Percentiles rank a stretch among this genome's conserved stretches.
These are phyloP conservation scores for Lumnitzera littorea DNA, from an alignment of 345 rosid species.

Conservation along the genomic window DNA sequence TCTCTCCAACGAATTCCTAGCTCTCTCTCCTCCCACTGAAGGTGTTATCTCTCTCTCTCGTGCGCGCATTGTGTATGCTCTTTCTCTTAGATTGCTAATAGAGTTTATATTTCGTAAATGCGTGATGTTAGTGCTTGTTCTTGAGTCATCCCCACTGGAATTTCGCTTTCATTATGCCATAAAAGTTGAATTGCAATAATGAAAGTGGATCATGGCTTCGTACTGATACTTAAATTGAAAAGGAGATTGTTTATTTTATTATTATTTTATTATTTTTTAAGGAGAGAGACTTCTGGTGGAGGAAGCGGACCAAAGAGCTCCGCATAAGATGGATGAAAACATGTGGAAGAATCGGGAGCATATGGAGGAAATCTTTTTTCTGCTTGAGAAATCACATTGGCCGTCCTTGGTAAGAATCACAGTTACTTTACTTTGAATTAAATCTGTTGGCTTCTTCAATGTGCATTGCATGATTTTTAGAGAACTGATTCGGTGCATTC, in stretches of 20 bases:
- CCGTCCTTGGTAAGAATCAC: constrained; percentile 41
- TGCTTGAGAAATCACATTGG: constrained; percentile 62
- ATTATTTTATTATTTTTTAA: constrained; percentile 13
- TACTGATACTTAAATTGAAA: no score
- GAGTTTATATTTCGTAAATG: background rate
- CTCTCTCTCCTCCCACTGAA: constrained; percentile 42
- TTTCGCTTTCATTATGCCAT: no score
- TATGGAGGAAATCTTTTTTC: constrained; percentile 73
- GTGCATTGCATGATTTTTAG: no score
- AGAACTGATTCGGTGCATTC: no score
- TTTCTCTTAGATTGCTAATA: background rate
- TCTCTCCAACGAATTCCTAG: constrained; percentile 42
- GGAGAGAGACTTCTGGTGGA: constrained; percentile 48
- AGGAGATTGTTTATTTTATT: no score
- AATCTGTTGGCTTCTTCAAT: no score
- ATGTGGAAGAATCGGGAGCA: constrained; percentile 96
- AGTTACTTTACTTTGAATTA: no score
- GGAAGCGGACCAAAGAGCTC: constrained; percentile 55
- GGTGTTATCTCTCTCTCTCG: constrained; percentile 27
- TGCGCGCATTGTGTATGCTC: background rate
- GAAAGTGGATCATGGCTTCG: no score
- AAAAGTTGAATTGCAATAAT: no score
- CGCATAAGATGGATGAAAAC: constrained; percentile 93
- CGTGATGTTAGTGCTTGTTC: background rate
- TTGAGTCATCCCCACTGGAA: background rate